phyloP scores from a whole-genome alignment of 257 asterid genomes.

The Hygrophila difformis region DNA sequence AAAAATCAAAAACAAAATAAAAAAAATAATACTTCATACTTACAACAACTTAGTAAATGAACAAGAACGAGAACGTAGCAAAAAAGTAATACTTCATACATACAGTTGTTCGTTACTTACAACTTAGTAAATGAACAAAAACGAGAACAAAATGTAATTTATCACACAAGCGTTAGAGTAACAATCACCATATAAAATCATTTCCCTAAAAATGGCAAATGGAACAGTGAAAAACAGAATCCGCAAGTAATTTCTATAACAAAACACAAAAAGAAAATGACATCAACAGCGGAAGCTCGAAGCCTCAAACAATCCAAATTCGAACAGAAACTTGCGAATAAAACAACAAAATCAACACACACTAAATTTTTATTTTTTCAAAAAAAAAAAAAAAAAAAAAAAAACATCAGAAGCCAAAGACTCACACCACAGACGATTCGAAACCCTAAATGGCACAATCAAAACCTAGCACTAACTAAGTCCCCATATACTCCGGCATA shows the following conservation, averaged over 20 bases:
- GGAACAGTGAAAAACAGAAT: neutral
- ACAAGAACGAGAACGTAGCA: too few relatives aligned
- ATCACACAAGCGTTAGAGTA: too few relatives aligned
- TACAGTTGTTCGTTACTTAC: too few relatives aligned
- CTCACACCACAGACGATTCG: neutral
- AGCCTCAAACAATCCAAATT: constrained; percentile 3
- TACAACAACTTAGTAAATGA: too few relatives aligned
- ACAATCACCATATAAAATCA: neutral
- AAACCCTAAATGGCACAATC: constrained; percentile 12
- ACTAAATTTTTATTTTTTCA: neutral
- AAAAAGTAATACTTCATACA: too few relatives aligned
- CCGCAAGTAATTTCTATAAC: neutral
- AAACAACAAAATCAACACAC: neutral
- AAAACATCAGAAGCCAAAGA: neutral
- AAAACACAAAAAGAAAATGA: neutral
- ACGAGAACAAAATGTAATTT: too few relatives aligned
- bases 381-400: too few relatives aligned
- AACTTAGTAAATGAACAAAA: constrained; percentile 1
- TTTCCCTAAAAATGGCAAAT: neutral
- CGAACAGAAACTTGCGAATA: neutral
- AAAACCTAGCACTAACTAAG: constrained; percentile 6
- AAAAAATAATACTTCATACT: too few relatives aligned
- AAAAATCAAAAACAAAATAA: too few relatives aligned
- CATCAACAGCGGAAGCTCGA: neutral
- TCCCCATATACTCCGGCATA: constrained; percentile 17